Evolutionary conservation across 2,329 filamentous ascomycete species (phyloP), one percentile per base, ranked within the genome.

Genomic region (Tolypocladium nubicola): DNA sequence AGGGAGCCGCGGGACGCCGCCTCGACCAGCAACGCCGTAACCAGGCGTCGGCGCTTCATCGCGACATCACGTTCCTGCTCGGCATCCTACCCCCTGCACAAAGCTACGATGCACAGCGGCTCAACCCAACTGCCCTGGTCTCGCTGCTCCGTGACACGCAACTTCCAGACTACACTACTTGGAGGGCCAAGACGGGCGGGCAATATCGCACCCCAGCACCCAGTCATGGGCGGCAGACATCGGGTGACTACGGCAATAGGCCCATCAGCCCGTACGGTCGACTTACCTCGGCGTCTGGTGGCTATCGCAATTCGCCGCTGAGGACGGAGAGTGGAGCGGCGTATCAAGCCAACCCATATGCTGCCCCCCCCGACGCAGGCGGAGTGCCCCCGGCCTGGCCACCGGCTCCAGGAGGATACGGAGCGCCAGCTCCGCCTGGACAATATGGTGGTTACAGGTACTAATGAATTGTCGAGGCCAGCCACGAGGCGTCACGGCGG

Each of bases 1-100:
- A 97, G 70, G 90, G 90, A 16, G 89, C 90, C 1, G 90, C 93
- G 41, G 90, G 90, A 33, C 86, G 92, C 57, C 86, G 92, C 40
- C 79, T 95, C 26, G 90, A 94, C 65, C 88, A 94, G 68, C 86
- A 90, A 68, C 81, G 84, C 55, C 79, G 85, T 6, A 84, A 80
- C 64, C 82, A 82, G 62, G 75, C 76, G 14, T 80, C 87, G 3
- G 85, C 89, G 0, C 79, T 97, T 41, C 90, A 93, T 35, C 84
- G 89, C 45, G 81, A 84, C 60, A 80, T 85, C 47, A 83, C 78
- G 0, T 85, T 84, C 62, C 66, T 85, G 19, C 76, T 95, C 13
- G 84, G 86, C 62, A 86, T 92, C 60, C 86, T 95, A 14, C 91
- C 91, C 0, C 78, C 83, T 1, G 81, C 88, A 1, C 82, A 87